A percentile compares a stretch with the other conserved stretches of the same genome.
phyloP scores from a whole-genome alignment of 306 rosid species.

The Quercus glauca region DNA sequence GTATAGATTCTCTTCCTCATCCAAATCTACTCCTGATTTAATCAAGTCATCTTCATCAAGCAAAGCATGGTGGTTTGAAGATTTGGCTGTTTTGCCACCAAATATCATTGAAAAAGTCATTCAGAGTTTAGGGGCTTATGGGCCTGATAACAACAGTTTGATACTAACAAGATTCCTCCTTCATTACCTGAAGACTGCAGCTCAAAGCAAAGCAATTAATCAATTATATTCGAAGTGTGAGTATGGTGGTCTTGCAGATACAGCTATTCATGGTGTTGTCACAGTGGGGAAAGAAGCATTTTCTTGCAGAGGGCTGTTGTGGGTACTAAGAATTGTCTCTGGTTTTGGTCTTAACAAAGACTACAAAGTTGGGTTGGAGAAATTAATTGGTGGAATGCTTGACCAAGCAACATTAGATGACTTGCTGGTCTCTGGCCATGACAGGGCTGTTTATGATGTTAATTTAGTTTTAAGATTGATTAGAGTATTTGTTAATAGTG shows the following conservation, averaged over 20 bases:
- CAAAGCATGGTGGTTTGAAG: conserved; percentile 80
- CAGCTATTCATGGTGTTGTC: conserved; percentile 56
- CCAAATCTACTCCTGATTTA: conserved; percentile 43
- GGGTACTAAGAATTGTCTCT: conserved; percentile 60
- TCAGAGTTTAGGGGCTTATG: conserved; percentile 42
- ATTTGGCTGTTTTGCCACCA: conserved; percentile 56
- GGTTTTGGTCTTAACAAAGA: conserved; percentile 49
- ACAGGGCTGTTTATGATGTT: conserved; percentile 62
- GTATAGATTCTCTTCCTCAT: conserved; percentile 41
- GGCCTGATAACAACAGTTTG: conserved; percentile 43
- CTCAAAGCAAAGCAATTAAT: conserved; percentile 25
- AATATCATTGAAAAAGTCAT: conserved; percentile 57
- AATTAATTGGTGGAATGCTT: conserved; percentile 62
- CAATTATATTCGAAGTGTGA: conserved; percentile 21
- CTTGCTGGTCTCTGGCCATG: conserved; percentile 50
- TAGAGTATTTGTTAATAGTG: conserved; percentile 41
- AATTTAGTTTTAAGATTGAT: conserved; percentile 62
- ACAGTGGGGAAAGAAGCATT: conserved; percentile 42
- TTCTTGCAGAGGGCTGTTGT: conserved; percentile 65
- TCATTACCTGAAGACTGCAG: conserved; percentile 48
- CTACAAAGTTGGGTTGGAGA: conserved; percentile 53
- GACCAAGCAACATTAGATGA: conserved; percentile 73
- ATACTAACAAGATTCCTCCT: conserved; percentile 65
- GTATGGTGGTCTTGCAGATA: conserved; percentile 54
- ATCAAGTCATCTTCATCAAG: conserved; percentile 32